phyloP scores from a whole-genome alignment of 78 protist genomes.

The Monosiga brevicollis region DNA sequence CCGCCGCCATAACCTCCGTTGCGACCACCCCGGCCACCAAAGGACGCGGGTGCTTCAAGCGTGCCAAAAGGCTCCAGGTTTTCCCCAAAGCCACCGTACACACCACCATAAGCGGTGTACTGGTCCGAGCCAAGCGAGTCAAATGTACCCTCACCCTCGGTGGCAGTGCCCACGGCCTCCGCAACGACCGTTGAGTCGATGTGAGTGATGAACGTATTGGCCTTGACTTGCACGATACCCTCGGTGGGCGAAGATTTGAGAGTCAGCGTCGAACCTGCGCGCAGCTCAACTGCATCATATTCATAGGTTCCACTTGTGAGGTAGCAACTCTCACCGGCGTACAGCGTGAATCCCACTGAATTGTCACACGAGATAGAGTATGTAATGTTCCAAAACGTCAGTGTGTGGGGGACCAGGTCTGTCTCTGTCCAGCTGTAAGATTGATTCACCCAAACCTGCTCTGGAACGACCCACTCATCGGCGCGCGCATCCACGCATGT shows the following conservation, averaged over 20 bases:
- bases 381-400: neutral
- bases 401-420: neutral
- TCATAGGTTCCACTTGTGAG: neutral
- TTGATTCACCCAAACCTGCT: neutral
- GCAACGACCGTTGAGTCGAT: neutral
- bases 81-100: neutral
- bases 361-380: neutral
- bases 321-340: neutral
- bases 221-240: too few relatives aligned
- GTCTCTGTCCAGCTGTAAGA: neutral
- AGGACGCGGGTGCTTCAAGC: too few relatives aligned
- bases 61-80: too few relatives aligned
- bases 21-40: too few relatives aligned
- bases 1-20: neutral
- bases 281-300: neutral
- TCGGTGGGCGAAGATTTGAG: too few relatives aligned
- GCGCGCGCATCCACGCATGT: neutral
- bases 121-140: too few relatives aligned
- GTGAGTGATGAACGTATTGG: neutral
- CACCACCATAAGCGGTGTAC: too few relatives aligned
- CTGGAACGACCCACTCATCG: neutral
- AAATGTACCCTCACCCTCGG: too few relatives aligned
- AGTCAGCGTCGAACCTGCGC: neutral
- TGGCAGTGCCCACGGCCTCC: too few relatives aligned
- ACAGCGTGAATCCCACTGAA: neutral